phyloP scores from a whole-genome alignment of 768 basidiomycete species.

The Tubosaeta brunneosetosa region DNA sequence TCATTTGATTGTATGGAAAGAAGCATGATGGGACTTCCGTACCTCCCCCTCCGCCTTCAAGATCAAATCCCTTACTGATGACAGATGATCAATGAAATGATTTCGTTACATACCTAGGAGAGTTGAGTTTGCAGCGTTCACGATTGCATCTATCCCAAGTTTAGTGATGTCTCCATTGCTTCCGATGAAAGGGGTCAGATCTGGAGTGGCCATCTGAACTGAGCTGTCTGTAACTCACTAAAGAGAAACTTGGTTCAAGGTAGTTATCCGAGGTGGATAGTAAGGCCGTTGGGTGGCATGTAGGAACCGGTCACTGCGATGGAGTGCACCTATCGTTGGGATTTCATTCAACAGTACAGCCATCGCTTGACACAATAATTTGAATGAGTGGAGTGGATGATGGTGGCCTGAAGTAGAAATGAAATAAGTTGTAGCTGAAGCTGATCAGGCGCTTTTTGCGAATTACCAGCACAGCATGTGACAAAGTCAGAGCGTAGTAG shows the following conservation, averaged over 20 bases:
- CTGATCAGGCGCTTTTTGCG: background rate
- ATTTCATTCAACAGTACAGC: constrained; percentile 40
- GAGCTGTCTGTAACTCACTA: constrained; percentile 48
- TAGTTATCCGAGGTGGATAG: constrained; percentile 33
- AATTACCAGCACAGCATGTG: no score
- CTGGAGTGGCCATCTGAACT: background rate
- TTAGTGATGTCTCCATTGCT: constrained; percentile 80
- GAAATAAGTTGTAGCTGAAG: background rate
- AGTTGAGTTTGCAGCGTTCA: constrained; percentile 76
- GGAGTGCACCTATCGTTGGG: constrained; percentile 53
- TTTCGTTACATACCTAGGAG: constrained; percentile 50
- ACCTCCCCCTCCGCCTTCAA: constrained; percentile 77
- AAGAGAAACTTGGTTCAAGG: constrained; percentile 60
- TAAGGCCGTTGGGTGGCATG: constrained; percentile 22
- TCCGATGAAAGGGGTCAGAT: background rate
- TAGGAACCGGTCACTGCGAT: constrained; percentile 37
- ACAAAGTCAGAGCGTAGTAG: no score
- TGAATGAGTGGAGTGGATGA: background rate
- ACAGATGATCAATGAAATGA: background rate
- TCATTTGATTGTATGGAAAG: background rate
- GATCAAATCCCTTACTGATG: background rate
- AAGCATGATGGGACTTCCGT: constrained; percentile 14
- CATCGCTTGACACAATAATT: constrained; percentile 18
- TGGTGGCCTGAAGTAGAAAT: background rate
- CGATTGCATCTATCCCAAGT: constrained; percentile 66